Percentiles rank a stretch among this genome's conserved stretches.
phyloP scores from a whole-genome alignment of 208 protist genomes.

The Porcisia hertigi region DNA sequence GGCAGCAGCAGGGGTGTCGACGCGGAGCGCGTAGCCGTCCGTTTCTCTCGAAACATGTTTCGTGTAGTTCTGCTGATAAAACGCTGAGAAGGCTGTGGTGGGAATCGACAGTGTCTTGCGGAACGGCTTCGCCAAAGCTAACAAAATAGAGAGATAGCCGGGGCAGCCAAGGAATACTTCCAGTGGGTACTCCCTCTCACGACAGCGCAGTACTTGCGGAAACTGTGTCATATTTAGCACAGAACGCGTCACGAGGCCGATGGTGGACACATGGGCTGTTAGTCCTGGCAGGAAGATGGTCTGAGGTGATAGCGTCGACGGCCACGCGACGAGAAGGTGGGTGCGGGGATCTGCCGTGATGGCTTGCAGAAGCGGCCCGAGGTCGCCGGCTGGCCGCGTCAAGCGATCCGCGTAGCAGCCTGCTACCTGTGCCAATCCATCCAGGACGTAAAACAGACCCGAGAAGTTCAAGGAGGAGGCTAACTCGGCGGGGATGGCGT shows the following conservation, averaged over 20 bases:
- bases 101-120: conserved; percentile 20
- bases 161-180: conserved; percentile 65
- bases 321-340: conserved; percentile 41
- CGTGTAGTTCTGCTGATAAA: conserved; percentile 31
- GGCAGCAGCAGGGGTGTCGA: conserved; percentile 2
- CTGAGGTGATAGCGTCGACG: conserved; percentile 17
- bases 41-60: not conserved
- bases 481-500: conserved; percentile 50
- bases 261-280: conserved; percentile 31
- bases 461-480: conserved; percentile 61
- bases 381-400: conserved; percentile 46
- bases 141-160: conserved; percentile 56
- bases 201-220: conserved; percentile 34
- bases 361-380: conserved; percentile 44
- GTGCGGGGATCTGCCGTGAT: conserved; percentile 29
- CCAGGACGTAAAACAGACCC: conserved; percentile 55
- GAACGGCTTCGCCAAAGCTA: conserved; percentile 27
- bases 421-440: conserved; percentile 39
- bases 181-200: conserved; percentile 33
- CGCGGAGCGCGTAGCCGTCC: conserved; percentile 5
- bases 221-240: conserved; percentile 17
- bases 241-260: conserved; percentile 22
- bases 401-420: conserved; percentile 28
- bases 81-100: conserved; percentile 32
- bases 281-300: conserved; percentile 28